These are phyloP conservation scores for Metroxylon sagu DNA, from an alignment of 176 grass and related monocot genomes.

Conservation along the genomic window DNA sequence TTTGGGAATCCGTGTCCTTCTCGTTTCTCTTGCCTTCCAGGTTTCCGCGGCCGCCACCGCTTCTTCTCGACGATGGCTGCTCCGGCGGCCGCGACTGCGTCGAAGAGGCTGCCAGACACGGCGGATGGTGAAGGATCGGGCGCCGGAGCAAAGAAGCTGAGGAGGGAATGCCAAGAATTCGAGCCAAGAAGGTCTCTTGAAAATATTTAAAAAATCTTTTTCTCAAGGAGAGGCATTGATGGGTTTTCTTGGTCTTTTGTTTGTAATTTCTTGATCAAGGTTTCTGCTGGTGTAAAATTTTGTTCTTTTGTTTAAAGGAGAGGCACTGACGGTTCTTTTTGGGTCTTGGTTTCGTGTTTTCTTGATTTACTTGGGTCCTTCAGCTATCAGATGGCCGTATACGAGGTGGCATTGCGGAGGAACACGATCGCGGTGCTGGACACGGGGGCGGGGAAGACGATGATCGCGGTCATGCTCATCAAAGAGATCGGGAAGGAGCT, in stretches of 20 bases:
- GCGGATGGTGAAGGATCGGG: background rate
- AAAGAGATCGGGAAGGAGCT: constrained; percentile 36
- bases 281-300: too few species aligned
- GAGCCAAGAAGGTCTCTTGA: constrained; percentile 33
- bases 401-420: constrained; percentile 40
- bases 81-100: background rate
- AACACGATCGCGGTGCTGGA: constrained; percentile 90
- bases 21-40: too few species aligned
- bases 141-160: constrained; percentile 19
- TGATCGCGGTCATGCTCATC: constrained; percentile 89
- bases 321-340: too few species aligned
- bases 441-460: constrained; percentile 76
- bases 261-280: background rate
- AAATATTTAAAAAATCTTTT: too few species aligned
- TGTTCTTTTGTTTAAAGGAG: too few species aligned
- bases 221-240: background rate
- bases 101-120: constrained; percentile 16
- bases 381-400: constrained; percentile 80
- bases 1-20: too few species aligned
- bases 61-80: background rate
- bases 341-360: too few species aligned
- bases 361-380: background rate
- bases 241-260: background rate
- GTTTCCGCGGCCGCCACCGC: too few species aligned
- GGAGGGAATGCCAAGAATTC: constrained; percentile 16